Evolutionary conservation across 257 asterid genomes (phyloP), one percentile per base, ranked within the genome.

Genomic region (Eustoma russellianum): DNA sequence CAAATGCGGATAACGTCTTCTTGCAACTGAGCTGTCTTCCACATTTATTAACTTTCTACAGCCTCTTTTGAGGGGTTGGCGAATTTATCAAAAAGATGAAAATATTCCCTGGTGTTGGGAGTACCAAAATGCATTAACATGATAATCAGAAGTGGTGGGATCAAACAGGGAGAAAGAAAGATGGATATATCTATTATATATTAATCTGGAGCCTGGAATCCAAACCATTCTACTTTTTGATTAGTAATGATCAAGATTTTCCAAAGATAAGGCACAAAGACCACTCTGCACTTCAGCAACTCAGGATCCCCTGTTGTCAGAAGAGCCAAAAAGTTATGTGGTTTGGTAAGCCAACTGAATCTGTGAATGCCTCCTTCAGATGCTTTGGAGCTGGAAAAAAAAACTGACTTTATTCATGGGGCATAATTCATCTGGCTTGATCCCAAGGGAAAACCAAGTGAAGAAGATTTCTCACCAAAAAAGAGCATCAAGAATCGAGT

Each of bases 391-490:
- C 30, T 24, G 1, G 2, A 1, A 24, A 24, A 24, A 24, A 24
- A 24, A 24, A 24, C 30, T 24, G 30, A 24, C 30, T 24, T 24
- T 24, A 24, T 24, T 24, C 30, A 24, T 1, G 30, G 30, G 30
- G 30, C 15, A 49, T 41, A 38, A 40, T 34, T 17, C 28, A n/a
- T 7, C 13, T 17, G 5, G 18, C 38, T 61, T 2, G 13, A 38
- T 9, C 2, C 46, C 45, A 9, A 40, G 35, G 24, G 41, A 34
- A 74, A 67, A 56, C 65, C 56, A 61, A 64, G 69, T 50, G 47
- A 50, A 56, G 63, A 17, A 54, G 74, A 53, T 55, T 57, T 52
- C 55, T 69, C 57, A 47, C 45, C 66, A 7, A 15, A 34, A 63
- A 35, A 70, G 55, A 24, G 2, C 30, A 24, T 53, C 57, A 48